These are phyloP conservation scores for Podospora fimiseda DNA, from an alignment of 495 filamentous ascomycete genomes.

Conservation along the genomic window DNA sequence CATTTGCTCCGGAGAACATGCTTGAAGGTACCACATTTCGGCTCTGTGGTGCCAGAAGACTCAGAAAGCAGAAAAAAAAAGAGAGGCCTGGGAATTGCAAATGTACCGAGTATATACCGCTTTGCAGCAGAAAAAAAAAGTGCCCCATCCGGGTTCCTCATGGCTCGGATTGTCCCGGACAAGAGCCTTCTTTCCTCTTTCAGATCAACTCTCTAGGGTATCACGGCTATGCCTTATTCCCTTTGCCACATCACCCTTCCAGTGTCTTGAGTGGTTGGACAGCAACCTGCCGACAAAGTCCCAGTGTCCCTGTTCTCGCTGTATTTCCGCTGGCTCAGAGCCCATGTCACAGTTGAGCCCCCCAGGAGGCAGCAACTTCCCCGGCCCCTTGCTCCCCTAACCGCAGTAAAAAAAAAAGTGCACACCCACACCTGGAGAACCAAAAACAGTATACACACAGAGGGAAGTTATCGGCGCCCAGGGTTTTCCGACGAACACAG, in stretches of 20 bases:
- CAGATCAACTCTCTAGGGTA: background rate
- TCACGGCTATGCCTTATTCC: background rate
- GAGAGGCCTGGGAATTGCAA: conserved; percentile 18
- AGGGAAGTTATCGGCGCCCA: background rate
- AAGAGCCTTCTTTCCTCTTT: conserved; percentile 1
- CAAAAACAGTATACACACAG: background rate
- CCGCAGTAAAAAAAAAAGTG: background rate
- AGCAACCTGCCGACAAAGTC: background rate
- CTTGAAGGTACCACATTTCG: conserved; percentile 26
- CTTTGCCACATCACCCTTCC: background rate
- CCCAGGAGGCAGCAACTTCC: background rate
- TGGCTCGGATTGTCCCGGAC: too few relatives aligned
- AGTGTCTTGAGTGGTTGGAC: background rate
- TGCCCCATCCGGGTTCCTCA: too few relatives aligned
- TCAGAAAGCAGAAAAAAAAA: conserved; percentile 10
- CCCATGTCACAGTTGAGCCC: conserved; percentile 1
- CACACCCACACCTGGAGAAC: background rate
- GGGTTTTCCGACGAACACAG: background rate
- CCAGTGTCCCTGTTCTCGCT: too few relatives aligned
- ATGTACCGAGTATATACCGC: conserved; percentile 20
- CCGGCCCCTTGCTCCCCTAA: background rate
- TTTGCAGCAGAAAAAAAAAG: conserved; percentile 21
- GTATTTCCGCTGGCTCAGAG: background rate
- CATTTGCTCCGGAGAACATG: conserved; percentile 31
- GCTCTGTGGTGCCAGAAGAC: background rate